Evolutionary conservation across 2,329 filamentous ascomycete genomes (phyloP).

Genomic region (Clonostachys rosea): DNA sequence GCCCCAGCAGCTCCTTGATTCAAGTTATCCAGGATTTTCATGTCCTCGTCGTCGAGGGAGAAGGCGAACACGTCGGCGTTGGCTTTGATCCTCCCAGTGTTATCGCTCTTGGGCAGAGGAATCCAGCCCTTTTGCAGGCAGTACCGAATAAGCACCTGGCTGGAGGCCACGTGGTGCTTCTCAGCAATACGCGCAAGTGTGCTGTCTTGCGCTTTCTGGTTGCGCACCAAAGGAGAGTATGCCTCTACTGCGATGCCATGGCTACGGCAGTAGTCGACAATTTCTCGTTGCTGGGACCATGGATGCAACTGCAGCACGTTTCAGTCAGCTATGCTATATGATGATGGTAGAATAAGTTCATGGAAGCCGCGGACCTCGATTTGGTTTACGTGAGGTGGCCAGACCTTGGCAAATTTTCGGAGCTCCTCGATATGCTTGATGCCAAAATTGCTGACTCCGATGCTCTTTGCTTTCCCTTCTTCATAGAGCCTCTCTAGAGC

Average conservation of each 20-base stretch:
- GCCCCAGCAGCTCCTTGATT: slow-evolving; percentile 13
- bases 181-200: slow-evolving; percentile 50
- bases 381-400: slow-evolving; percentile 66
- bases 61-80: slow-evolving; percentile 60
- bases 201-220: slow-evolving; percentile 38
- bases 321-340: slow-evolving; percentile 18
- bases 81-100: slow-evolving; percentile 48
- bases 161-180: slow-evolving; percentile 52
- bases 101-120: slow-evolving; percentile 62
- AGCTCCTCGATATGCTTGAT: slow-evolving; percentile 63
- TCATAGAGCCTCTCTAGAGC: slow-evolving; percentile 57
- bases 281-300: slow-evolving; percentile 50
- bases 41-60: slow-evolving; percentile 48
- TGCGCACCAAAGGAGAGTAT: slow-evolving; percentile 25
- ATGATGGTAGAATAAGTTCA: no score
- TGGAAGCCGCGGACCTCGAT: slow-evolving; percentile 47
- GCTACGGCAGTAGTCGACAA: slow-evolving; percentile 59
- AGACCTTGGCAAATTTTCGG: slow-evolving; percentile 55
- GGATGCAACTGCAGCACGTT: slow-evolving; percentile 52
- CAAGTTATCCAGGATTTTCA: slow-evolving; percentile 27
- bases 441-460: slow-evolving; percentile 70
- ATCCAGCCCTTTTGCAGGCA: slow-evolving; percentile 64
- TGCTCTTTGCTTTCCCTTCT: slow-evolving; percentile 56
- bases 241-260: slow-evolving; percentile 56
- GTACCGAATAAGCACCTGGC: slow-evolving; percentile 64